Conservation (phyloP, 768 basidiomycete genomes). For the Phylloporus sp. region DNA sequence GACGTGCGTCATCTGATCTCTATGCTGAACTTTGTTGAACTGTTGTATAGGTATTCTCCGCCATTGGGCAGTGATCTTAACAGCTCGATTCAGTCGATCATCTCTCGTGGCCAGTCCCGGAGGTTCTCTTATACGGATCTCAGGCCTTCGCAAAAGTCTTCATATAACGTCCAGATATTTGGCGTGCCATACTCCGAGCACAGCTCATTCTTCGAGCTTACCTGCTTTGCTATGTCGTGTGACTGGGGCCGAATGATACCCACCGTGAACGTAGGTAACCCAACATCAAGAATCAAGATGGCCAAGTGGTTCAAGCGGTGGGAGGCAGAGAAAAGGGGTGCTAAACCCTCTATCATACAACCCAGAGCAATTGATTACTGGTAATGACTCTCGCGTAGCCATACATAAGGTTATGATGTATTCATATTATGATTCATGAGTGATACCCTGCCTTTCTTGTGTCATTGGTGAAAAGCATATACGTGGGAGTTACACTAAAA, state of each 20-base stretch:
- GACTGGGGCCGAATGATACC: constrained; percentile 89
- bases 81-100: constrained; percentile 63
- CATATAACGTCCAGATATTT: constrained; percentile 62
- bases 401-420: too few relatives aligned
- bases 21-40: background rate
- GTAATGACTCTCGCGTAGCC: constrained; percentile 25
- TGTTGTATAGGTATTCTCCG: constrained; percentile 50
- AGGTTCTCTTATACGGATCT: constrained; percentile 69
- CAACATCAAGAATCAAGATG: constrained; percentile 77
- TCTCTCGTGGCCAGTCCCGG: constrained; percentile 59
- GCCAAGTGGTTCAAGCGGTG: constrained; percentile 83
- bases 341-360: constrained; percentile 31
- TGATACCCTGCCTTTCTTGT: constrained; percentile 19
- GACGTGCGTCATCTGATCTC: constrained; percentile 55
- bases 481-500: constrained; percentile 14
- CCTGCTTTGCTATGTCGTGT: constrained; percentile 88
- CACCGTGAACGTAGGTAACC: constrained; percentile 84
- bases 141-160: constrained; percentile 66
- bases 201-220: constrained; percentile 91
- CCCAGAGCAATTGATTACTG: constrained; percentile 44
- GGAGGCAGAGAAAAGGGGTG: constrained; percentile 73
- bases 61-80: constrained; percentile 57
- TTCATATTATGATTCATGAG: constrained; percentile 14
- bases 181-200: constrained; percentile 94
- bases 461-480: constrained; percentile 14